Evolutionary conservation across 1,139 yeast genomes (phyloP).

Genomic region (Nakaseomyces glabratus): DNA sequence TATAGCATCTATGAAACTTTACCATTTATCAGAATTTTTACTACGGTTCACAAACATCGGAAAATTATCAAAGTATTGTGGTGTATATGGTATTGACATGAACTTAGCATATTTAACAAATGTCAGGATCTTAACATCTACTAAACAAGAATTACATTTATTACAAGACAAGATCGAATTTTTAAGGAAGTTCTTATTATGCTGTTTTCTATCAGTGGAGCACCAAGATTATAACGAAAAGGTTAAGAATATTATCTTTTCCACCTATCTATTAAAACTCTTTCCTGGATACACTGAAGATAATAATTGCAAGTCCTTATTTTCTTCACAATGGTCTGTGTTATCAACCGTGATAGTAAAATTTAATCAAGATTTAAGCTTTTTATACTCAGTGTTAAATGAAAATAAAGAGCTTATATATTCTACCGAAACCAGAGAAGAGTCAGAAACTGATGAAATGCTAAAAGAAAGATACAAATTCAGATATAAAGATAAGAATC

Average conservation of each 20-base stretch:
- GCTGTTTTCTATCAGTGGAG: no score
- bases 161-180: no score
- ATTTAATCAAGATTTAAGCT: slow-evolving; percentile 1
- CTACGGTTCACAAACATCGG: slow-evolving; percentile 1
- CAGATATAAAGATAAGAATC: neutral
- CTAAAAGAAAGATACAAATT: neutral
- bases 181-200: no score
- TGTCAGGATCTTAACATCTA: no score
- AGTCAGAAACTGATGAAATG: neutral
- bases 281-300: no score
- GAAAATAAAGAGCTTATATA: neutral
- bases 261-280: no score
- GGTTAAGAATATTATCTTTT: no score
- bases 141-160: no score
- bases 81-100: slow-evolving; percentile 1
- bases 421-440: neutral
- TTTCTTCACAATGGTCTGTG: neutral
- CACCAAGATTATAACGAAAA: no score
- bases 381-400: neutral
- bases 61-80: slow-evolving; percentile 4
- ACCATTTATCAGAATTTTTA: slow-evolving; percentile 1
- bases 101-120: no score
- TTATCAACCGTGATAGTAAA: neutral
- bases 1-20: neutral
- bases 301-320: no score